Conservation (phyloP, 371 early-diverging fungal genomes). For the Polyrhizophydium stewartii region DNA sequence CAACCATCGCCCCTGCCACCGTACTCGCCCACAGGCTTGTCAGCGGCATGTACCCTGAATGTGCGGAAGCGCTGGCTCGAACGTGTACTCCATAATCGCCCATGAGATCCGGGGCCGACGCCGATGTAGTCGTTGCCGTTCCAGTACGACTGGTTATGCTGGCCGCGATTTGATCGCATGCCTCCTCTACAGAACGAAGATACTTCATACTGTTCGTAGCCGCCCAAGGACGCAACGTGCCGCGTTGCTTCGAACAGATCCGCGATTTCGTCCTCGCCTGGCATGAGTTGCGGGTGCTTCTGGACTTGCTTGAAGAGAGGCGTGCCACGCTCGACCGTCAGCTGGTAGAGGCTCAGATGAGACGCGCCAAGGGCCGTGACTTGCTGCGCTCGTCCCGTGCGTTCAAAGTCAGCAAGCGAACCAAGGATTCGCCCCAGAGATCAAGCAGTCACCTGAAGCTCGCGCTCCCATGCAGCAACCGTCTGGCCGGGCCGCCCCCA, state of each 20-base stretch:
- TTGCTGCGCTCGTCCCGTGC: not conserved
- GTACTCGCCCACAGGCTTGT: no score
- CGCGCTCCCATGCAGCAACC: constrained; percentile 55
- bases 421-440: no score
- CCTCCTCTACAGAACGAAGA: constrained; percentile 63
- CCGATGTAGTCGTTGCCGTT: constrained; percentile 77
- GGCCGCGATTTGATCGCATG: constrained; percentile 32
- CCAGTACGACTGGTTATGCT: constrained; percentile 84
- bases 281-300: constrained; percentile 34
- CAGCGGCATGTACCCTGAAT: constrained; percentile 62
- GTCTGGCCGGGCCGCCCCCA: constrained; percentile 76
- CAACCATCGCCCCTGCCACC: constrained; percentile 3
- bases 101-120: constrained; percentile 86
- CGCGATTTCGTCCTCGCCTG: constrained; percentile 51
- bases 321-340: constrained; percentile 81
- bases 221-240: constrained; percentile 32
- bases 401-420: no score
- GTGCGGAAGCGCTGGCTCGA: constrained; percentile 45
- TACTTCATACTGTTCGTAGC: constrained; percentile 80
- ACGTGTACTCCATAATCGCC: constrained; percentile 48
- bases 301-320: constrained; percentile 55
- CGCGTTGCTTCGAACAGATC: constrained; percentile 74
- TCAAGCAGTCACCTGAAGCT: constrained; percentile 43
- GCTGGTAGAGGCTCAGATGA: constrained; percentile 79
- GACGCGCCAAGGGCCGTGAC: constrained; percentile 42